These are phyloP conservation scores for Talaromyces amestolkiae DNA, from an alignment of 2,329 filamentous ascomycete species.

Conservation along the genomic window DNA sequence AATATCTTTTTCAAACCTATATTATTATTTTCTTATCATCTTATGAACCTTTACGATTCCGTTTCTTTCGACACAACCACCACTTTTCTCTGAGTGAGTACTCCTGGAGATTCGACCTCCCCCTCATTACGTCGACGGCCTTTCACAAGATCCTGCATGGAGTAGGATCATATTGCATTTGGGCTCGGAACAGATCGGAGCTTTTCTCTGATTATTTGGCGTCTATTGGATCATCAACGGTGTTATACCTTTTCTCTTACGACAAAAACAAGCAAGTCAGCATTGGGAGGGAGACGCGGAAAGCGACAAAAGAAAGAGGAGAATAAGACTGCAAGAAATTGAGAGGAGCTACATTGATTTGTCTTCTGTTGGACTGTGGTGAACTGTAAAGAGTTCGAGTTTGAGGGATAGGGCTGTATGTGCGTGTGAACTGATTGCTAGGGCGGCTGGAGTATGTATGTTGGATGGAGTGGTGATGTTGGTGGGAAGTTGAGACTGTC, in stretches of 20 bases:
- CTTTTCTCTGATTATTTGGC: conserved; percentile 12
- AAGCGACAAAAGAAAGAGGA: neutral
- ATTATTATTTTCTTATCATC: neutral
- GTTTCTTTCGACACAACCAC: conserved; percentile 19
- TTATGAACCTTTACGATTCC: conserved; percentile 1
- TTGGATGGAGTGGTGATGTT: conserved; percentile 12
- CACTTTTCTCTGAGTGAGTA: neutral
- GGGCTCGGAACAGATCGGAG: conserved; percentile 10
- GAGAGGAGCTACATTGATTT: neutral
- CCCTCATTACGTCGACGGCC: conserved; percentile 41
- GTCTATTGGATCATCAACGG: conserved; percentile 15
- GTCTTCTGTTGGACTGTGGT: neutral
- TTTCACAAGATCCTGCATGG: conserved; percentile 1
- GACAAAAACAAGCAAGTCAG: conserved; percentile 9
- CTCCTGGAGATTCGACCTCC: neutral
- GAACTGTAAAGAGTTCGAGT: conserved; percentile 2
- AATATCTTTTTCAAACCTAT: neutral
- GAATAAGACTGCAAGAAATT: neutral
- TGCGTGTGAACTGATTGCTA: conserved; percentile 6
- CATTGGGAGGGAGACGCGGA: neutral
- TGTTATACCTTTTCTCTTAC: neutral
- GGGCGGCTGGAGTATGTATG: conserved; percentile 9
- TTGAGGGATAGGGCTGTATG: conserved; percentile 10
- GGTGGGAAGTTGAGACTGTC: neutral
- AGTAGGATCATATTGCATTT: conserved; percentile 14